These are phyloP conservation scores for Colletotrichum eleusines DNA, from an alignment of 2,329 filamentous ascomycete species.

Conservation along the genomic window DNA sequence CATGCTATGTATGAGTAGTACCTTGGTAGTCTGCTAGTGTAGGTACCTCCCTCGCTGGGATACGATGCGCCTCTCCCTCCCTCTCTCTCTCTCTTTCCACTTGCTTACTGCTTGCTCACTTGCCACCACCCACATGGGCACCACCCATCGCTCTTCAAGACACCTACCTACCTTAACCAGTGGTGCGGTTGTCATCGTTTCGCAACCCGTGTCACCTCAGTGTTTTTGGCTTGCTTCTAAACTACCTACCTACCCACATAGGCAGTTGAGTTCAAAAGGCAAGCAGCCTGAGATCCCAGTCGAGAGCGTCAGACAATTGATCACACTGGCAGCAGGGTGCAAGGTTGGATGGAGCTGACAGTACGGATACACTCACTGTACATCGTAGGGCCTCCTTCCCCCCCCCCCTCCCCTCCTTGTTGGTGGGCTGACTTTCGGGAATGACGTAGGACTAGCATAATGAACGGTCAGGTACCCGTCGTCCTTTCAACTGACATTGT, in stretches of 20 bases:
- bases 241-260: no score
- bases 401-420: constrained; percentile 13
- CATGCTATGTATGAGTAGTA: no score
- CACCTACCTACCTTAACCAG: not conserved
- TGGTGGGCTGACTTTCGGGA: constrained; percentile 29
- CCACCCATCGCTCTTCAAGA: not conserved
- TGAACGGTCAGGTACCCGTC: constrained; percentile 37
- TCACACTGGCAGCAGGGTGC: not conserved
- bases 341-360: not conserved
- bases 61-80: not conserved
- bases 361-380: no score
- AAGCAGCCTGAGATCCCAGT: not conserved
- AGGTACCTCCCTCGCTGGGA: not conserved
- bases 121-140: not conserved
- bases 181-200: not conserved
- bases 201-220: not conserved
- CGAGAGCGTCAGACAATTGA: not conserved
- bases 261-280: not conserved
- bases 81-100: not conserved
- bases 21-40: no score
- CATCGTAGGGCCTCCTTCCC: no score
- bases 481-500: constrained; percentile 31
- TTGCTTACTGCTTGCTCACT: no score
- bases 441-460: constrained; percentile 37
- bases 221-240: no score